Evolutionary conservation across 2,329 filamentous ascomycete genomes (phyloP), one percentile per base, ranked within the genome.

Genomic region (Aspergillus unguis): DNA sequence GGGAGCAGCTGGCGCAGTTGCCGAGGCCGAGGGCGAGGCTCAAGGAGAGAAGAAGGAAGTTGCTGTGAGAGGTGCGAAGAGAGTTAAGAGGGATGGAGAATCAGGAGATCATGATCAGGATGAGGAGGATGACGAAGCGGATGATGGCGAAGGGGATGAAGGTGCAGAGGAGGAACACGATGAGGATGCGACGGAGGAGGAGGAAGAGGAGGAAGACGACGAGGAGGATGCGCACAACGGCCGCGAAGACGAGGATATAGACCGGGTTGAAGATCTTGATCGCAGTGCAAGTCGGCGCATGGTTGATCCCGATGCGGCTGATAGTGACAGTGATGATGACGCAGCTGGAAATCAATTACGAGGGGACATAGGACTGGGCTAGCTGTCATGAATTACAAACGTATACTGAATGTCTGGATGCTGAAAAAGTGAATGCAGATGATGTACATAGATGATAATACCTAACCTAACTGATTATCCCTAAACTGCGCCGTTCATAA

Each of bases 211-310:
- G 2, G 62, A 62, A 35, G 55, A 55, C 2, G 56, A 52, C 17
- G 60, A 55, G 1, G 61, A 64, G 10, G 62, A 58, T 2, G 56
- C 17, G 17, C 17, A 17, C 17, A 17, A 17, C 17, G 17, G 50
- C 29, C 48, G 60, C 35, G 59, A 57, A 2, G 67, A 70, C 17
- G 62, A 72, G 5, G 70, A 74, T 60, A 62, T 67, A 50, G 66
- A 71, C 58, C 66, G 65, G 3, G 68, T 72, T 6, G 70, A 72
- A 54, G 71, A 72, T 56, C 46, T 68, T 53, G 71, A 72, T 62
- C 60, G 56, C 9, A 61, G 62, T 45, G 49, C 59, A 40, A 54
- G 62, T 27, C 60, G 52, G 50, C 62, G 55, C 6, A 45, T 52
- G 43, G 61, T 61, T 54, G 66, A 70, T 53, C 67, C 68, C 27